These are phyloP conservation scores for Beauveria medogensis DNA, from an alignment of 2,329 filamentous ascomycete genomes.

Conservation along the genomic window DNA sequence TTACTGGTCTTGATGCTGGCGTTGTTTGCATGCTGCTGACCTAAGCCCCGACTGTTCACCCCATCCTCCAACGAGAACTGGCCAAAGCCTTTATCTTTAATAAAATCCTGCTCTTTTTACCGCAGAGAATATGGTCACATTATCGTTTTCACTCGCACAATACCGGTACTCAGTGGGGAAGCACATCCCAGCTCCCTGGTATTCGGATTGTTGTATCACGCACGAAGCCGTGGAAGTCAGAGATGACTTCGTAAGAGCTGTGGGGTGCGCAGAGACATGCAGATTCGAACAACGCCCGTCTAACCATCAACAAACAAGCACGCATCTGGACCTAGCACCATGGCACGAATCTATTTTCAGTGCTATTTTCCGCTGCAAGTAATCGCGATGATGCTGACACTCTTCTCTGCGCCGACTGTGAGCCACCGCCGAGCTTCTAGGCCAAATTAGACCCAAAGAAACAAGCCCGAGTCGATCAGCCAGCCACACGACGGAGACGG, in stretches of 20 bases:
- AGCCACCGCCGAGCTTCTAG: neutral
- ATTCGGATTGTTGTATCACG: neutral
- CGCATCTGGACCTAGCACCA: neutral
- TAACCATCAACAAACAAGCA: neutral
- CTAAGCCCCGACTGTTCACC: neutral
- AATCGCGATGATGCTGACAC: constrained; percentile 7
- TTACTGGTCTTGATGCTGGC: neutral
- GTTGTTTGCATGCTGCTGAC: neutral
- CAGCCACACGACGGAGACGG: neutral
- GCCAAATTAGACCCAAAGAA: neutral
- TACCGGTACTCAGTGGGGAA: neutral
- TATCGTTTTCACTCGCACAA: neutral
- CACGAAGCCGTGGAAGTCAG: neutral
- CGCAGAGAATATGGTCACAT: neutral
- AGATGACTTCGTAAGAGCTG: neutral
- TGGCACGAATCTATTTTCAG: neutral
- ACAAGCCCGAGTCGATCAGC: neutral
- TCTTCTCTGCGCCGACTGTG: neutral
- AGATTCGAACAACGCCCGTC: neutral
- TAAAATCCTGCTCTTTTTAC: neutral
- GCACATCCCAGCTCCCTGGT: neutral
- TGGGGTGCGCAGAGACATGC: neutral
- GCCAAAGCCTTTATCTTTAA: neutral
- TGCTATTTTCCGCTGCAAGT: neutral
- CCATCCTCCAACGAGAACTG: neutral